Conservation (phyloP, 768 basidiomycete genomes). For the Suillus occidentalis region DNA sequence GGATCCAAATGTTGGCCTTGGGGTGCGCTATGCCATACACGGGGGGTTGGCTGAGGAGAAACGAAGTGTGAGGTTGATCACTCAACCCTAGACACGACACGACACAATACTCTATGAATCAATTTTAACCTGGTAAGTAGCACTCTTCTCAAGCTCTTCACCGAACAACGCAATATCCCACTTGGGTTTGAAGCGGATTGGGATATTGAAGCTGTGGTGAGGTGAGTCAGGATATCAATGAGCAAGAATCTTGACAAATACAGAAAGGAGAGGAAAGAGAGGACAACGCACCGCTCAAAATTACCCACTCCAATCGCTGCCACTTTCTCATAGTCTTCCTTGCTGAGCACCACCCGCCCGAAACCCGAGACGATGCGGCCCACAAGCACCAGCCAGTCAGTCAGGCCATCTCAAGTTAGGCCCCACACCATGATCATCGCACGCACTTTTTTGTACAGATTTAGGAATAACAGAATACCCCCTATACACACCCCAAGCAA, state of each 20-base stretch:
- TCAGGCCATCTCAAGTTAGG: no score
- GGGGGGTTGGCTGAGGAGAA: no score
- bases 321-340: slow-evolving; percentile 63
- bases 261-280: no score
- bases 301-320: slow-evolving; percentile 40
- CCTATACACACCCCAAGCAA: slow-evolving; percentile 77
- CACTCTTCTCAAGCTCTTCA: slow-evolving; percentile 54
- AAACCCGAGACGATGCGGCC: slow-evolving; percentile 77
- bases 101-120: no score
- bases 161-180: slow-evolving; percentile 78
- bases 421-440: slow-evolving; percentile 7
- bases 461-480: slow-evolving; percentile 87
- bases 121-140: slow-evolving; percentile 34
- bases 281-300: slow-evolving; percentile 31
- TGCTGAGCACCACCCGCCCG: slow-evolving; percentile 64
- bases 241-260: no score
- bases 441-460: slow-evolving; percentile 59
- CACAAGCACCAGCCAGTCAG: slow-evolving; percentile 17
- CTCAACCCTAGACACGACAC: no score
- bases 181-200: slow-evolving; percentile 52
- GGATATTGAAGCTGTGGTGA: slow-evolving; percentile 51
- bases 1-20: no score
- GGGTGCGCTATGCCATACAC: no score
- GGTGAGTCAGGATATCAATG: no score
- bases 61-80: no score